These are phyloP conservation scores for Ganoderma multipileum DNA, from an alignment of 1,284 basidiomycete species.

Conservation along the genomic window DNA sequence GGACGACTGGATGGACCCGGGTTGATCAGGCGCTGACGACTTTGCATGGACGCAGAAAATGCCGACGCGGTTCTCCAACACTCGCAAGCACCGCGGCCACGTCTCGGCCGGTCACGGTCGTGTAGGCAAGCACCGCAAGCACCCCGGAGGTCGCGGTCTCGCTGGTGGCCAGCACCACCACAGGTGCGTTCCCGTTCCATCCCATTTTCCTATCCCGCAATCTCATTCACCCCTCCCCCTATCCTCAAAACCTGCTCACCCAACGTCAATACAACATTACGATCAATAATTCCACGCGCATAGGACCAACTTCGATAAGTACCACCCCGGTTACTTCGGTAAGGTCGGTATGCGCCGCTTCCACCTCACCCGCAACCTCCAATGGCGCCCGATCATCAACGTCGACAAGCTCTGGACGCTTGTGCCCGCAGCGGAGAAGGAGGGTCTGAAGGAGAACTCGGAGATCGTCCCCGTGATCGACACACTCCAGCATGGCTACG, in stretches of 20 bases:
- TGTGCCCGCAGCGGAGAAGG: constrained; percentile 81
- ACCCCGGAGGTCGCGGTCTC: constrained; percentile 99
- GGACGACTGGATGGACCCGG: constrained; percentile 38
- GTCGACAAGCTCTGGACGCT: constrained; percentile 92
- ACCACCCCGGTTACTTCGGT: constrained; percentile 99
- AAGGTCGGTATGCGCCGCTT: constrained; percentile 99
- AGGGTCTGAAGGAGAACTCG: constrained; percentile 69
- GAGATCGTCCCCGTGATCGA: constrained; percentile 93
- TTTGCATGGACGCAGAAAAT: constrained; percentile 62
- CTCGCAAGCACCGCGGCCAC: constrained; percentile 98
- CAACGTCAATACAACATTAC: too few relatives aligned
- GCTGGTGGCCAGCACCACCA: constrained; percentile 99
- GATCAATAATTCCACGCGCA: constrained; percentile 7
- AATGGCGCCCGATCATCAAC: constrained; percentile 96
- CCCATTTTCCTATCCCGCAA: too few relatives aligned
- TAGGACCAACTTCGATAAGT: constrained; percentile 91
- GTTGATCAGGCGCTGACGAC: constrained; percentile 27
- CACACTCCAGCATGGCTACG: constrained; percentile 85
- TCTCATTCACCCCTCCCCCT: not conserved
- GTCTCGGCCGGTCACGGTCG: constrained; percentile 99
- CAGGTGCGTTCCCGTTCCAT: constrained; percentile 65
- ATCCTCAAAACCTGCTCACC: not conserved
- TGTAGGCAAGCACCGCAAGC: constrained; percentile 99
- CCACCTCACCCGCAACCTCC: constrained; percentile 92
- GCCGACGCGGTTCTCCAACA: constrained; percentile 95